These are phyloP conservation scores for Loxodes magnus DNA, from an alignment of 73 alveolate species.

Conservation along the genomic window DNA sequence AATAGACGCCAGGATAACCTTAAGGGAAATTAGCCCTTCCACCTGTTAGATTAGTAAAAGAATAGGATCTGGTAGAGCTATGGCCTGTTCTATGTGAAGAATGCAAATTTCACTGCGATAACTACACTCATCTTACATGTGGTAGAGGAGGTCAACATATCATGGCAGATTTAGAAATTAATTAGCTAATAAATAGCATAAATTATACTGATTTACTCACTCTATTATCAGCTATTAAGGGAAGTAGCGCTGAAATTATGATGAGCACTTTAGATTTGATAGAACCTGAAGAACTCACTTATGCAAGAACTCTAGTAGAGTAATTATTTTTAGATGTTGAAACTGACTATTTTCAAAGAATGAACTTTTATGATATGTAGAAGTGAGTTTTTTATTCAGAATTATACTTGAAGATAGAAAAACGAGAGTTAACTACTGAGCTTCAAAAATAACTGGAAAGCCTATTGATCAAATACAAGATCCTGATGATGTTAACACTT, in stretches of 20 bases:
- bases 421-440: slow-evolving; percentile 91
- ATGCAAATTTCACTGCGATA: slow-evolving; percentile 67
- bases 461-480: slow-evolving; percentile 85
- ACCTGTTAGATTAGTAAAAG: slow-evolving; percentile 52
- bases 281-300: slow-evolving; percentile 80
- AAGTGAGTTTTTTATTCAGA: slow-evolving; percentile 6
- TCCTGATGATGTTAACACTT: slow-evolving; percentile 73
- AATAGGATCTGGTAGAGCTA: slow-evolving; percentile 41
- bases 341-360: slow-evolving; percentile 88
- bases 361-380: slow-evolving; percentile 75
- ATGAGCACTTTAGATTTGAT: slow-evolving; percentile 67
- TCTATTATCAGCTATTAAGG: slow-evolving; percentile 78
- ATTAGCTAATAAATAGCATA: slow-evolving; percentile 72
- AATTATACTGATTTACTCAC: slow-evolving; percentile 74
- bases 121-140: slow-evolving; percentile 75
- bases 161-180: slow-evolving; percentile 77
- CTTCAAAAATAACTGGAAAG: slow-evolving; percentile 73
- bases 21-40: slow-evolving; percentile 35
- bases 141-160: slow-evolving; percentile 88
- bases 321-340: slow-evolving; percentile 59
- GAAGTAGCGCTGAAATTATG: slow-evolving; percentile 87
- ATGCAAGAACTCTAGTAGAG: slow-evolving; percentile 66
- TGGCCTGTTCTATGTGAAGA: slow-evolving; percentile 51
- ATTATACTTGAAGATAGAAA: slow-evolving; percentile 89
- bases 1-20: too few species aligned